These are phyloP conservation scores for Neofusicoccum sp. DNA, from an alignment of 2,329 filamentous ascomycete genomes.

Conservation along the genomic window DNA sequence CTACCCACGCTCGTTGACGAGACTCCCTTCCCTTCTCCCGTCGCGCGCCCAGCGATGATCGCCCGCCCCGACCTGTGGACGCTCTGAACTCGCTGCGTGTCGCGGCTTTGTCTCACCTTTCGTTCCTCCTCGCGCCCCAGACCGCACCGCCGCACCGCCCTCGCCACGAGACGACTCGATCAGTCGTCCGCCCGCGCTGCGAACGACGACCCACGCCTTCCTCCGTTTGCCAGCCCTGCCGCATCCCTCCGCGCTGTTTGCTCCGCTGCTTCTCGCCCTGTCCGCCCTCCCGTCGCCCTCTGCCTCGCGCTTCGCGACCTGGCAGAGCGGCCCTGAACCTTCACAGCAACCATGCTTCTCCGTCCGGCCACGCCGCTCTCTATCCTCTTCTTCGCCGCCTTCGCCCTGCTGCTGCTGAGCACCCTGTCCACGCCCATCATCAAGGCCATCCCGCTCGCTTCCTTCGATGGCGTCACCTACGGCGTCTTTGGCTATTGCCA, in stretches of 20 bases:
- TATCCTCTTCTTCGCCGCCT: conserved; percentile 81
- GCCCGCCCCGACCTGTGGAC: conserved; percentile 3
- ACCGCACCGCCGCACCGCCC: neutral
- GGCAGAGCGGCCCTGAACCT: conserved; percentile 18
- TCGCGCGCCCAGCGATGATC: conserved; percentile 8
- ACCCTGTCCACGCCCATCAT: conserved; percentile 92
- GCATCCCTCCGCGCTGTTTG: conserved; percentile 7
- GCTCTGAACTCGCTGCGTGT: conserved; percentile 8
- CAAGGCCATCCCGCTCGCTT: conserved; percentile 79
- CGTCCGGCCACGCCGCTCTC: conserved; percentile 91
- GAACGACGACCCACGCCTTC: neutral
- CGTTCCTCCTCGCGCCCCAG: conserved; percentile 1
- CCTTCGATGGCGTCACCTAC: conserved; percentile 75
- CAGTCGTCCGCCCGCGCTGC: neutral
- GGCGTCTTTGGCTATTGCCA: conserved; percentile 92
- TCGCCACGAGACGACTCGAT: neutral
- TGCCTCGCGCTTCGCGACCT: conserved; percentile 18
- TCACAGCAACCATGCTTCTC: conserved; percentile 63
- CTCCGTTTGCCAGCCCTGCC: neutral
- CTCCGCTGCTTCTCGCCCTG: neutral
- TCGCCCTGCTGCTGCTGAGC: conserved; percentile 80
- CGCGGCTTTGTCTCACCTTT: conserved; percentile 14
- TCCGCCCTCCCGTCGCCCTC: conserved; percentile 14
- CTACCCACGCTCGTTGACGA: conserved; percentile 6
- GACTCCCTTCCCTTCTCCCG: neutral